These are phyloP conservation scores for Juglanconis oblonga DNA, from an alignment of 2,329 filamentous ascomycete genomes.

Conservation along the genomic window DNA sequence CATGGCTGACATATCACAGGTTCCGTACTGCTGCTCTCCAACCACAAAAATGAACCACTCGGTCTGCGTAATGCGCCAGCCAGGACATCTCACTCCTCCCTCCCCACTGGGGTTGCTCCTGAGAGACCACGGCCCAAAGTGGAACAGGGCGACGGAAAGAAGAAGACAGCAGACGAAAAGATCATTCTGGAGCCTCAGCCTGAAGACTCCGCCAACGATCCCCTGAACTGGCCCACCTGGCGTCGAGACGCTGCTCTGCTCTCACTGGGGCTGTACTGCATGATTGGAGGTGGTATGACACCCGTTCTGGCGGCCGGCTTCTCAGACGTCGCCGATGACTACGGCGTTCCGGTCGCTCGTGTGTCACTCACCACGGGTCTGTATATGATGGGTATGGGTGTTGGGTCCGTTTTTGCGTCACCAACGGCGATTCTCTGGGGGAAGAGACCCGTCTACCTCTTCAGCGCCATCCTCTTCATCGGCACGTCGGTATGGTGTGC, in stretches of 20 bases:
- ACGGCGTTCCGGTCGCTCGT: constrained; percentile 63
- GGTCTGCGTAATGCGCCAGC: constrained; percentile 56
- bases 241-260: constrained; percentile 76
- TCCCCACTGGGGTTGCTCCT: constrained; percentile 41
- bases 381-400: constrained; percentile 89
- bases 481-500: constrained; percentile 80
- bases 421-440: constrained; percentile 90
- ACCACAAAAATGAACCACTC: constrained; percentile 56
- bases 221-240: constrained; percentile 86
- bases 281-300: constrained; percentile 91
- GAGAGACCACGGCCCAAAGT: constrained; percentile 30
- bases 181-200: constrained; percentile 91
- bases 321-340: constrained; percentile 67
- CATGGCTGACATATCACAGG: constrained; percentile 35
- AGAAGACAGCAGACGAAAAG: constrained; percentile 75
- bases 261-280: constrained; percentile 86
- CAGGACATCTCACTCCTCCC: constrained; percentile 56
- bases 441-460: constrained; percentile 86
- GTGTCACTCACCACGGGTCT: constrained; percentile 87
- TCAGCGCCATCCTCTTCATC: constrained; percentile 74
- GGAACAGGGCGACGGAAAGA: constrained; percentile 34
- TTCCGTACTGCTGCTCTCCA: constrained; percentile 55
- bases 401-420: constrained; percentile 80
- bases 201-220: constrained; percentile 86
- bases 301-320: constrained; percentile 89